Percentiles rank a stretch among this genome's conserved stretches.
These are phyloP conservation scores for Fistulinella prunicolor DNA, from an alignment of 768 basidiomycete species.

Conservation along the genomic window DNA sequence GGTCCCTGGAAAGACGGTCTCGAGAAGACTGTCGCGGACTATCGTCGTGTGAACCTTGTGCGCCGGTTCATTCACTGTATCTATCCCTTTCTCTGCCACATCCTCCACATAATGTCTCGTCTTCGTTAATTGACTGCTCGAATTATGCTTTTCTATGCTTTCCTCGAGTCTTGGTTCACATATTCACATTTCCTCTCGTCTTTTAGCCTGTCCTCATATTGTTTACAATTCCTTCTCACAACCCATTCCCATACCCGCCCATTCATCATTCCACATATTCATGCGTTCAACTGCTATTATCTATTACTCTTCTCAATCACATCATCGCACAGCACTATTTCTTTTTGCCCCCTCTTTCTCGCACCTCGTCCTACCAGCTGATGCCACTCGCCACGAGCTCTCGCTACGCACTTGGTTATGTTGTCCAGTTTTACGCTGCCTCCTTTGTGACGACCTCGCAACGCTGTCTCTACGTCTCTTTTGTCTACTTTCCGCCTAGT, in stretches of 20 bases:
- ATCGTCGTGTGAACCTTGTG: slow-evolving; percentile 26
- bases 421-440: slow-evolving; percentile 19
- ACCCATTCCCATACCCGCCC: slow-evolving; percentile 11
- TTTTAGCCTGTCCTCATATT: slow-evolving; percentile 29
- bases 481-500: slow-evolving; percentile 3
- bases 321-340: slow-evolving; percentile 12
- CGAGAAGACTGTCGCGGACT: slow-evolving; percentile 48
- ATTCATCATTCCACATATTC: slow-evolving; percentile 20
- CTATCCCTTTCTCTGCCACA: neutral
- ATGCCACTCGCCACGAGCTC: slow-evolving; percentile 18
- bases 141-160: slow-evolving; percentile 18
- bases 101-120: neutral
- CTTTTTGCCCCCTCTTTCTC: neutral
- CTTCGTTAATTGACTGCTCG: slow-evolving; percentile 16
- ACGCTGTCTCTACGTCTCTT: slow-evolving; percentile 12
- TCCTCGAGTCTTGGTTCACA: slow-evolving; percentile 1
- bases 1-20: slow-evolving; percentile 59
- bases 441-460: slow-evolving; percentile 16
- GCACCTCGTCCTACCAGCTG: slow-evolving; percentile 1
- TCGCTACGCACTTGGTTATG: slow-evolving; percentile 8
- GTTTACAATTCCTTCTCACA: slow-evolving; percentile 7
- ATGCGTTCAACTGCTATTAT: slow-evolving; percentile 34
- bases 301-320: slow-evolving; percentile 32
- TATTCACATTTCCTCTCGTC: slow-evolving; percentile 4
- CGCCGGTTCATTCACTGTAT: too few relatives aligned